Base-by-base conservation (phyloP, 371 early-diverging fungal species). In the Fennellomyces sp. region DNA sequence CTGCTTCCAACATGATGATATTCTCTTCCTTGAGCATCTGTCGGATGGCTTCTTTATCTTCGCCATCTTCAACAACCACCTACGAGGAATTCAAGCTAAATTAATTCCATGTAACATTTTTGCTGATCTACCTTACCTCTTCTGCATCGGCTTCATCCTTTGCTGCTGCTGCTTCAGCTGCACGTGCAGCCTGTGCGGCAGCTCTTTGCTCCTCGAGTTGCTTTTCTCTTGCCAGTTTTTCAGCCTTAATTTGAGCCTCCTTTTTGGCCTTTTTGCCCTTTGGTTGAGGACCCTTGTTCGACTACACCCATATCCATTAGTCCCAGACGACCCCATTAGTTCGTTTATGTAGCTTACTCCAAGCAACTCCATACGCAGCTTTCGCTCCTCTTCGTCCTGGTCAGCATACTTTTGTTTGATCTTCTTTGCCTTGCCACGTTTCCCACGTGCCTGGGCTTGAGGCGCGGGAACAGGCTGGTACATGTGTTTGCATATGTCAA, bases 331-430 rank as follows among this genome's bases (percentile, higher is more conserved):
- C n/a, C n/a, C n/a, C n/a, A n/a, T n/a, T n/a, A n/a, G n/a, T n/a
- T n/a, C n/a, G n/a, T n/a, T n/a, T n/a, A n/a, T n/a, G n/a, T n/a
- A 31, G 69, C 81, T 76, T 72, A 88, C 86, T 8, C 87, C 91
- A 5, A 96, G 75, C n/a, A 97, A 63, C 28, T 88, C 86, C 86
- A 95, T 86, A 56, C 92, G 87, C 39, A 93, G 66, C 59, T 89
- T 78, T 38, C 91, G 83, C 53, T 97, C 97, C 38, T 96, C 95
- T 38, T 97, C 96, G 59, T 95, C 95, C 74, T 96, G 96, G 68
- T 96, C 96, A 5, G 83, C 92, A 76, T 96, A 94, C 70, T 95
- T 96, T 41, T 87, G 88, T 76, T 94, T 95, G 39, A 92, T 85
- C 79, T 95, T 96, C 82, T 94, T 93, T 30, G 87, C 72, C 74